Evolutionary conservation across 805 yeast genomes (phyloP), one percentile per base, ranked within the genome.

Genomic region (Myxozyma geophila): DNA sequence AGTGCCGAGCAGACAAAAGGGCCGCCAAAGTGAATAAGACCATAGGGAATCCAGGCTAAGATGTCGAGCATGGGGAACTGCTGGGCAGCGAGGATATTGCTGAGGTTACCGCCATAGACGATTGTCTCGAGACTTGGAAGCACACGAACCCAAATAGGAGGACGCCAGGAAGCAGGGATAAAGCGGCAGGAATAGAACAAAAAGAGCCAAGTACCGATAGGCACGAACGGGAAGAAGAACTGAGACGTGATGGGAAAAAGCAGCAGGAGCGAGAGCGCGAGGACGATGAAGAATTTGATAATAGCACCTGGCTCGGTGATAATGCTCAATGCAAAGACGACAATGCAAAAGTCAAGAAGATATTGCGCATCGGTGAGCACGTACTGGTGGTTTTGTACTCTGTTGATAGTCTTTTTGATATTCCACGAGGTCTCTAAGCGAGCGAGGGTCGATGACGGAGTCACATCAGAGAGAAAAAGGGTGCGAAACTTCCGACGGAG

Each of bases 31-130:
- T 93, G 99, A 62, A 90, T 80, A 13, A 95, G 74, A 1, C 99
- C 99, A 74, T 93, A 93, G 1, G 99, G 98, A 46, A 93, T 76
- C 97, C 97, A 92, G 3, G 98, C 97, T 55, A 90, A 70, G n/a
- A 92, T 79, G 74, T 92, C 98, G 60, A 90, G 78, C 7, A 85
- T 70, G 1, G 88, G 75, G 65, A 81, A 83, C 17, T 88, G 86
- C 15, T 86, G 80, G 6, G 92, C 84, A 0, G 97, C 95, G 71
- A 92, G 81, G 28, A 92, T 86, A 70, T 88, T 60, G 58, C 92
- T 86, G 71, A 93, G 81, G 76, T 92, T 90, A 72, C 95, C 97
- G 52, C 98, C 98, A 73, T 91, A 92, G 63, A 93, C 78, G 60
- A 93, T 89, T 46, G 97, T 92, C 75, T 92, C 98, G 78, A 92